Percentiles rank a stretch among this genome's conserved stretches.
phyloP scores from a whole-genome alignment of 179 eudicot genomes.

The Beta lomatogona region DNA sequence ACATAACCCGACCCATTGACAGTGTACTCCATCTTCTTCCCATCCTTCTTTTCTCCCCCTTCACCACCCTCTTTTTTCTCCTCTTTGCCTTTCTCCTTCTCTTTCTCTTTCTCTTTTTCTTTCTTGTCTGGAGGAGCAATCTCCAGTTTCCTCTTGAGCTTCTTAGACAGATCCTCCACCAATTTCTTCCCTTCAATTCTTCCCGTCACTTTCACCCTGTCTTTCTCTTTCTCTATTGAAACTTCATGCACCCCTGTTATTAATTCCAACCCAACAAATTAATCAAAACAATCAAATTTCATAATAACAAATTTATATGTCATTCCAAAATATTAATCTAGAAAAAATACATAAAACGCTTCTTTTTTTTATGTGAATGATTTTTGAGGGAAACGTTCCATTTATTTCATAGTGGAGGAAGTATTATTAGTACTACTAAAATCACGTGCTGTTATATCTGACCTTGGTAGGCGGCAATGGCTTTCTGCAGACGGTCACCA shows the following conservation, averaged over 20 bases:
- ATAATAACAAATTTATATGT: no score
- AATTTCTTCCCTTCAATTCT: conserved; percentile 52
- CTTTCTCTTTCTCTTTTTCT: conserved; percentile 38
- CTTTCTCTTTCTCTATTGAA: conserved; percentile 53
- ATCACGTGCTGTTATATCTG: no score
- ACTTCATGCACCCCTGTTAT: conserved; percentile 53
- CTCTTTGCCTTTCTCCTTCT: conserved; percentile 19
- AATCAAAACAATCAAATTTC: background rate
- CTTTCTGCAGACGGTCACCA: conserved; percentile 48
- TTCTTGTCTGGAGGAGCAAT: conserved; percentile 49
- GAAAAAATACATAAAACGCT: no score
- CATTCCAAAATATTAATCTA: no score
- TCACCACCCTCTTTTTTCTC: conserved; percentile 15
- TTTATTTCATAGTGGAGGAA: no score
- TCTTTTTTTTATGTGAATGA: no score
- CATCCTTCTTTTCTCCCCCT: conserved; percentile 15
- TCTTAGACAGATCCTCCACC: conserved; percentile 42
- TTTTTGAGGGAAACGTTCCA: no score
- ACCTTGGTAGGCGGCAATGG: conserved; percentile 56
- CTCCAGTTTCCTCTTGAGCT: conserved; percentile 55
- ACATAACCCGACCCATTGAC: conserved; percentile 25
- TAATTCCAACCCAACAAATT: background rate
- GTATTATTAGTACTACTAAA: no score
- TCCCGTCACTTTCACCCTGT: conserved; percentile 62
- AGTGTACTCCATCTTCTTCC: conserved; percentile 18